A percentile compares a stretch with the other conserved stretches of the same genome.
Evolutionary conservation across 2,329 filamentous ascomycete species (phyloP).

Genomic region (Diaporthe vaccinii): DNA sequence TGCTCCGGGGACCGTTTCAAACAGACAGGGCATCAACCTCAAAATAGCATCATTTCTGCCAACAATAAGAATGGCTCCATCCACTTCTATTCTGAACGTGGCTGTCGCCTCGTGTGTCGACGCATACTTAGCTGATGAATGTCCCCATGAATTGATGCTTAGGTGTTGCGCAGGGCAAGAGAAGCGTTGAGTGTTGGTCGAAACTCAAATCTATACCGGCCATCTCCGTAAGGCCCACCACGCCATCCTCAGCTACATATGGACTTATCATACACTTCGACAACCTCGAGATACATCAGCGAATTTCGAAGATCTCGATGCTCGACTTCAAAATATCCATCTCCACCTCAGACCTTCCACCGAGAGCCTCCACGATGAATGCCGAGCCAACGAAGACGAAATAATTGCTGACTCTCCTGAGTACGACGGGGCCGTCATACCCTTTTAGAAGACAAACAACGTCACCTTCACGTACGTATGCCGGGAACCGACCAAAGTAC

Average conservation of each 20-base stretch:
- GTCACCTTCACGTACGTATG: background rate
- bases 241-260: no score
- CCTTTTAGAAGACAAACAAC: background rate
- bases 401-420: background rate
- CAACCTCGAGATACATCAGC: background rate
- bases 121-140: background rate
- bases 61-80: background rate
- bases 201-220: background rate
- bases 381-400: background rate
- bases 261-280: background rate
- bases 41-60: slow-evolving; percentile 1
- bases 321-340: background rate
- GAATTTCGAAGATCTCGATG: background rate
- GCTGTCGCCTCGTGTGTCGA: background rate
- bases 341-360: background rate
- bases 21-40: background rate
- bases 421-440: background rate
- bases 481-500: background rate
- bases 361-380: background rate
- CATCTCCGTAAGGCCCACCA: no score
- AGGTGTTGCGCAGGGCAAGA: background rate
- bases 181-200: background rate
- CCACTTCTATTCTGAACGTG: slow-evolving; percentile 2
- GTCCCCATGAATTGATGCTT: background rate
- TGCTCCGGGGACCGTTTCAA: slow-evolving; percentile 7